Conservation (phyloP, 148 eudicot species). For the Rhododendron kiyosumense region DNA sequence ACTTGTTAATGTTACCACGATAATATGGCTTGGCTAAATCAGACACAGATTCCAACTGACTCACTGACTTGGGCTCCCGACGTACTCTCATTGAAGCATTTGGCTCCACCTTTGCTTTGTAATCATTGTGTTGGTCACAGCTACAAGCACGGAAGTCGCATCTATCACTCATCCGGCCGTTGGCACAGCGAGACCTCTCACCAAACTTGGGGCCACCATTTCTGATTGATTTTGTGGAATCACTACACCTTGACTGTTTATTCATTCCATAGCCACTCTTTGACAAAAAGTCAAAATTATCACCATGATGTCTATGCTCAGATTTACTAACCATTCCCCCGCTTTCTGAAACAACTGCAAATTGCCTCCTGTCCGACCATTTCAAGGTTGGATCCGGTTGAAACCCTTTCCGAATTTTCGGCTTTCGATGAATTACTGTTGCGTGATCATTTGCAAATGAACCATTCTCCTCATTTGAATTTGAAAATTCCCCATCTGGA, state of each 20-base stretch:
- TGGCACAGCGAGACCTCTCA: conserved; percentile 51
- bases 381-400: conserved; percentile 36
- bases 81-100: conserved; percentile 27
- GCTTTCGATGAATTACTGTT: conserved; percentile 41
- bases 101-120: conserved; percentile 42
- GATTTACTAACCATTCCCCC: conserved; percentile 34
- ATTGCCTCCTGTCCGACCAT: conserved; percentile 57
- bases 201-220: conserved; percentile 39
- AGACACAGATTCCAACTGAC: conserved; percentile 34
- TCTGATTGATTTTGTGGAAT: conserved; percentile 43
- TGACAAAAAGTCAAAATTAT: conserved; percentile 42
- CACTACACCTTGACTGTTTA: conserved; percentile 44
- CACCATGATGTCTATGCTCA: conserved; percentile 54
- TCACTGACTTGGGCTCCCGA: conserved; percentile 39
- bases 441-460: conserved; percentile 36
- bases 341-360: conserved; percentile 34
- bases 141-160: conserved; percentile 52
- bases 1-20: conserved; percentile 37
- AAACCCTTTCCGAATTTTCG: conserved; percentile 40
- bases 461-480: conserved; percentile 33
- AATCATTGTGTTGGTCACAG: conserved; percentile 60
- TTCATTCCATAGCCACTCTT: conserved; percentile 37
- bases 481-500: conserved; percentile 33
- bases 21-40: conserved; percentile 53
- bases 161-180: conserved; percentile 31